These are phyloP conservation scores for Penicillium psychrosexuale DNA, from an alignment of 2,329 filamentous ascomycete species.

Conservation along the genomic window DNA sequence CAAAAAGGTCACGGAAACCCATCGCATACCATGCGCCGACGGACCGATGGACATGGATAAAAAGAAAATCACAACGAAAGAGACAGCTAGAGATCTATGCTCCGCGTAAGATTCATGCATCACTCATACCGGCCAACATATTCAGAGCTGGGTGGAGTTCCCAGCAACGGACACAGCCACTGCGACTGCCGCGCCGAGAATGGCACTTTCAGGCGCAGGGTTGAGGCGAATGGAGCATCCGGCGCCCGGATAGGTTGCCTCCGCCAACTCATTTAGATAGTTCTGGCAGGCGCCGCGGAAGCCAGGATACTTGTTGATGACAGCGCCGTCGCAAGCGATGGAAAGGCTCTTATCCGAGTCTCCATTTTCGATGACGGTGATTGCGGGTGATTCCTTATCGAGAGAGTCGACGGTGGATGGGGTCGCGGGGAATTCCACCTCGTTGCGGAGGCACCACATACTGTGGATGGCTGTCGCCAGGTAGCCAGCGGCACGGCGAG, in stretches of 20 bases:
- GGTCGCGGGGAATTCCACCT: conserved; percentile 42
- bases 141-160: conserved; percentile 13
- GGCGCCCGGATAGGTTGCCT: conserved; percentile 25
- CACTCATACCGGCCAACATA: not conserved
- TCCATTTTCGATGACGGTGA: conserved; percentile 36
- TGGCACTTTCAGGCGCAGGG: conserved; percentile 43
- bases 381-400: conserved; percentile 30
- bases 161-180: conserved; percentile 44
- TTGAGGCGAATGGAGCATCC: conserved; percentile 39
- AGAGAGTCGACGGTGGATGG: conserved; percentile 20
- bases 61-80: conserved; percentile 18
- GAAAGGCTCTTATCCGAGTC: conserved; percentile 35
- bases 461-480: conserved; percentile 63
- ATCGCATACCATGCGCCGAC: conserved; percentile 14
- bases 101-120: conserved; percentile 9
- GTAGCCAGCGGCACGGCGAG: conserved; percentile 59
- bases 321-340: conserved; percentile 53
- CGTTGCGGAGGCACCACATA: conserved; percentile 56
- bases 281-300: conserved; percentile 46
- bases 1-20: not conserved
- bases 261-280: conserved; percentile 43
- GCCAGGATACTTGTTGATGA: conserved; percentile 52
- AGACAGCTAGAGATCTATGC: conserved; percentile 11
- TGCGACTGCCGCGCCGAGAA: conserved; percentile 48
- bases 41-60: conserved; percentile 8